phyloP scores from a whole-genome alignment of 148 eudicot species.

The Arctostaphylos glauca region DNA sequence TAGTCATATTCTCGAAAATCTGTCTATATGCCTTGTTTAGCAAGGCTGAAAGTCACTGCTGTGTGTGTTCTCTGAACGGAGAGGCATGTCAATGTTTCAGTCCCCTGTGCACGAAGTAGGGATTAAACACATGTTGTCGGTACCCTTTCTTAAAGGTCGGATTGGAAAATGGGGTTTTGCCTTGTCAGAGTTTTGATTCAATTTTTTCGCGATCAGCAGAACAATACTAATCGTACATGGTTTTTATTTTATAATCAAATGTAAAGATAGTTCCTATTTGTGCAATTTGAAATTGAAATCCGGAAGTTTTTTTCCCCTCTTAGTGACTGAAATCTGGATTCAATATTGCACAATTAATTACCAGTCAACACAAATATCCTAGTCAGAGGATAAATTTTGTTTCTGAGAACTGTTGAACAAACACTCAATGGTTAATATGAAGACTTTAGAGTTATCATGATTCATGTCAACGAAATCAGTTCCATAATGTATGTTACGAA shows the following conservation, averaged over 20 bases:
- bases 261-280: background rate
- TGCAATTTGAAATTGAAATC: background rate
- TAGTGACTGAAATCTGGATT: background rate
- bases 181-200: too few species aligned
- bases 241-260: background rate
- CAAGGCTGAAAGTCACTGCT: background rate
- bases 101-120: background rate
- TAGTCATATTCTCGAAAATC: background rate
- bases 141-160: too few species aligned
- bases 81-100: background rate
- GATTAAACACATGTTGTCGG: background rate
- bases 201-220: background rate
- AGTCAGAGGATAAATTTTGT: too few species aligned
- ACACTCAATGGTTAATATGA: background rate
- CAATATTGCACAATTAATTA: background rate
- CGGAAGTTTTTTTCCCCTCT: too few species aligned
- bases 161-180: too few species aligned
- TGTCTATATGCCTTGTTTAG: slow-evolving; percentile 6
- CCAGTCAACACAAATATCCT: background rate
- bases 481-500: background rate
- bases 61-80: slow-evolving; percentile 6
- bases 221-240: background rate
- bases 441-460: background rate
- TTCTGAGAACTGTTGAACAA: background rate
- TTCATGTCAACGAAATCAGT: background rate